Conservation (phyloP, 2,329 filamentous ascomycete species). For the Colletotrichum shisoi region DNA sequence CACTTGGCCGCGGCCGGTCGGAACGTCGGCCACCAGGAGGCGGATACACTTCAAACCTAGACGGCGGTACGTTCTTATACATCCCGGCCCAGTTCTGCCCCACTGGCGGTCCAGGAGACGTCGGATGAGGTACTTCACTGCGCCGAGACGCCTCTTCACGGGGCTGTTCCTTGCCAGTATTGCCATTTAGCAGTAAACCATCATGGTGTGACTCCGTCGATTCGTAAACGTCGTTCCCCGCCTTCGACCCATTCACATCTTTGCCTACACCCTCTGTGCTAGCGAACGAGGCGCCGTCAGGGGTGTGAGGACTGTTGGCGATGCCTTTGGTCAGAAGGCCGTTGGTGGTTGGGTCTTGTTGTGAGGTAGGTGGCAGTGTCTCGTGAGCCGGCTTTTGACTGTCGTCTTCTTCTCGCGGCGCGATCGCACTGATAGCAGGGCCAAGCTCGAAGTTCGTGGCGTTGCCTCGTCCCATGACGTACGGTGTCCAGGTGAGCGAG, state of each 20-base stretch:
- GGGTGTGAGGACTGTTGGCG: neutral
- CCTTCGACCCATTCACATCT: conserved; percentile 44
- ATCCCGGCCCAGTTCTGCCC: conserved; percentile 53
- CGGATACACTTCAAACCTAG: conserved; percentile 81
- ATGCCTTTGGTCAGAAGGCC: neutral
- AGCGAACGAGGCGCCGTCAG: conserved; percentile 20
- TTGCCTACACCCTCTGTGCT: conserved; percentile 47
- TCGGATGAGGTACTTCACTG: neutral
- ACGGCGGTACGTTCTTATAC: conserved; percentile 69
- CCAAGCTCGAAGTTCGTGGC: conserved; percentile 83
- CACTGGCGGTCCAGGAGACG: neutral
- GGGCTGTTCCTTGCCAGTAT: conserved; percentile 11
- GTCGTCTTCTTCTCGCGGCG: conserved; percentile 80
- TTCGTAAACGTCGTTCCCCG: conserved; percentile 37
- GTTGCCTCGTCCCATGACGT: conserved; percentile 90
- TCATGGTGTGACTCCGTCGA: conserved; percentile 22
- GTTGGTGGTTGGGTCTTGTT: neutral
- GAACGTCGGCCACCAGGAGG: conserved; percentile 60
- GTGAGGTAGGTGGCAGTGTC: conserved; percentile 15
- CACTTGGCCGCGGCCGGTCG: conserved; percentile 56
- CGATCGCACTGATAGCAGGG: conserved; percentile 83
- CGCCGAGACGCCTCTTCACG: conserved; percentile 11
- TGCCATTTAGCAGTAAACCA: conserved; percentile 15
- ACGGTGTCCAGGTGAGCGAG: conserved; percentile 91
- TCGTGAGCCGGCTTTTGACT: conserved; percentile 50